A percentile compares a stretch with the other conserved stretches of the same genome.
phyloP scores from a whole-genome alignment of 1,139 yeast genomes.

The Candida sp. region DNA sequence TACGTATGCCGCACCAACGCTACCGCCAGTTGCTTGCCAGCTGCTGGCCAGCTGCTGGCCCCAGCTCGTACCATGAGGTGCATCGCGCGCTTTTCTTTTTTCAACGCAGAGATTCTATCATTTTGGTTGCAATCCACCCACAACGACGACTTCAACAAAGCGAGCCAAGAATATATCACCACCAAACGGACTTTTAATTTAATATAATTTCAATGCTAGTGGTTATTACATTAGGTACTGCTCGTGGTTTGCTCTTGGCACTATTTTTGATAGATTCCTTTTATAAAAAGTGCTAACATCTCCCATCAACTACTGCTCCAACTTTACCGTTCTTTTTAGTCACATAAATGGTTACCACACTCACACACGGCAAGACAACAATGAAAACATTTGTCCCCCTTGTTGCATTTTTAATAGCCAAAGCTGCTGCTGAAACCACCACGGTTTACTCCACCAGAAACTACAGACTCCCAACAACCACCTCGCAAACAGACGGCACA shows the following conservation, averaged over 20 bases:
- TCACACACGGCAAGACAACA: not conserved
- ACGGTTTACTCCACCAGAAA: slow-evolving; percentile 3
- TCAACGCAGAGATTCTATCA: too few relatives aligned
- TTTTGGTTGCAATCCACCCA: too few relatives aligned
- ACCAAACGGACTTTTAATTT: not conserved
- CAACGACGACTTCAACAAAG: too few relatives aligned
- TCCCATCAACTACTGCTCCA: not conserved
- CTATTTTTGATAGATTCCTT: not conserved
- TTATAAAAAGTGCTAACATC: not conserved
- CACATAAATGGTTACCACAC: not conserved
- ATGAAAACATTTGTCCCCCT: not conserved
- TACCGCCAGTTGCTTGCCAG: too few relatives aligned
- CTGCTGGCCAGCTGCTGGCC: too few relatives aligned
- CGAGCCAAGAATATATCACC: too few relatives aligned
- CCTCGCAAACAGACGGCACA: slow-evolving; percentile 4
- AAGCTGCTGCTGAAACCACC: slow-evolving; percentile 5
- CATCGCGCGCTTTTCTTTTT: too few relatives aligned
- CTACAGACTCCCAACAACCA: slow-evolving; percentile 2
- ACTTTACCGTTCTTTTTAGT: not conserved
- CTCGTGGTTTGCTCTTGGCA: not conserved
- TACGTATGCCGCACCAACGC: too few relatives aligned
- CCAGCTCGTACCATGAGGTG: too few relatives aligned
- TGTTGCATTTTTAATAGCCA: not conserved
- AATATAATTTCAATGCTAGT: not conserved
- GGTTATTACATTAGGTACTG: not conserved